Percentiles rank a stretch among this genome's conserved stretches.
Conservation (phyloP, 2,329 filamentous ascomycete species). For the Dactylellina drechsleri region DNA sequence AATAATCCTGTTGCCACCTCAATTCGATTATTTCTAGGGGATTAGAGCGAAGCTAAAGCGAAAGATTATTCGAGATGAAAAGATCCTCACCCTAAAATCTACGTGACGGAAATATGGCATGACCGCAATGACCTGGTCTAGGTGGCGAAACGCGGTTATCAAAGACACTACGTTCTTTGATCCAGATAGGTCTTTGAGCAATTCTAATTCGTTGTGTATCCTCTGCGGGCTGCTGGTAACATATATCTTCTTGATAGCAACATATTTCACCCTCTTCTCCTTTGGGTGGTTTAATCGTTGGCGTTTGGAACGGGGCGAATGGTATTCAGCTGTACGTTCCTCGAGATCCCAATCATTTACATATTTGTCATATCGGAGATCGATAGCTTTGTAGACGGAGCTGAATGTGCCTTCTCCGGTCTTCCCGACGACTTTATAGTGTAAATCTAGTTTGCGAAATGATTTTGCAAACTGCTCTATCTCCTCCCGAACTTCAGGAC, state of each 20-base stretch:
- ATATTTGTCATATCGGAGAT: constrained; percentile 83
- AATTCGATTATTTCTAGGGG: neutral
- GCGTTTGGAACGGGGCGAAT: constrained; percentile 64
- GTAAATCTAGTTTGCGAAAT: constrained; percentile 83
- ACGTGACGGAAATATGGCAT: constrained; percentile 95
- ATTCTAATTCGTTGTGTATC: constrained; percentile 94
- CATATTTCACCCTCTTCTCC: constrained; percentile 74
- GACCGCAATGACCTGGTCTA: constrained; percentile 93
- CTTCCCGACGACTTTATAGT: constrained; percentile 90
- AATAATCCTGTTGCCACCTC: constrained; percentile 71
- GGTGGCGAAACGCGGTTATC: constrained; percentile 94
- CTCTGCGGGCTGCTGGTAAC: constrained; percentile 93
- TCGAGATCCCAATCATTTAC: constrained; percentile 86
- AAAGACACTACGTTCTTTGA: constrained; percentile 90
- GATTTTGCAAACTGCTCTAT: constrained; percentile 84
- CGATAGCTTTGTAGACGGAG: constrained; percentile 98
- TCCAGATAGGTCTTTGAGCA: constrained; percentile 85
- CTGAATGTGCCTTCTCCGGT: constrained; percentile 99
- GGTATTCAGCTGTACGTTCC: constrained; percentile 62
- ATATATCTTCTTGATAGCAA: constrained; percentile 99
- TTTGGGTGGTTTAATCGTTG: constrained; percentile 59
- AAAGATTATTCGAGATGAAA: neutral
- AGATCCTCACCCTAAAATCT: constrained; percentile 76
- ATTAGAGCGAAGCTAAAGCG: neutral
- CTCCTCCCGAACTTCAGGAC: constrained; percentile 76